These are phyloP conservation scores for Skeletonema potamos DNA, from an alignment of 108 stramenopile species.

Conservation along the genomic window DNA sequence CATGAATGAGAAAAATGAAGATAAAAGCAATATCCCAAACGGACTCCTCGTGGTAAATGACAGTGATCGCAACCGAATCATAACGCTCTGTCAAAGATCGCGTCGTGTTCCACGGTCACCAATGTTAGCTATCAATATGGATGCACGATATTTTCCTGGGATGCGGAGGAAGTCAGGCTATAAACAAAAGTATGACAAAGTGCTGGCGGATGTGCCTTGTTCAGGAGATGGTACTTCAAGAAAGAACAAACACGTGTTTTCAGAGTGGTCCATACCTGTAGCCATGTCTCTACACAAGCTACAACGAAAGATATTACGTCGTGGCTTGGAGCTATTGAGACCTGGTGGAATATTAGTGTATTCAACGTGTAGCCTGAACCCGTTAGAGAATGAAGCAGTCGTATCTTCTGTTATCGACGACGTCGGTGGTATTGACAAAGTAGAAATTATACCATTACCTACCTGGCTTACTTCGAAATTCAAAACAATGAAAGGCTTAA, in stretches of 20 bases:
- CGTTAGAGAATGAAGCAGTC: slow-evolving; percentile 97
- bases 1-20: background rate
- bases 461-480: background rate
- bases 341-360: slow-evolving; percentile 90
- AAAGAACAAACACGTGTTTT: slow-evolving; percentile 86
- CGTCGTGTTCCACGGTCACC: slow-evolving; percentile 51
- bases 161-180: slow-evolving; percentile 11
- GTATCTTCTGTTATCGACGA: slow-evolving; percentile 53
- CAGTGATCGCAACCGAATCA: slow-evolving; percentile 79
- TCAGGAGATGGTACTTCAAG: slow-evolving; percentile 94
- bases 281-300: slow-evolving; percentile 63
- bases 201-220: slow-evolving; percentile 96
- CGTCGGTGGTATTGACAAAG: slow-evolving; percentile 1
- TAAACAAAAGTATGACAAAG: slow-evolving; percentile 77
- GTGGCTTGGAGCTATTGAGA: slow-evolving; percentile 55
- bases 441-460: slow-evolving; percentile 7
- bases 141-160: slow-evolving; percentile 81
- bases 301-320: slow-evolving; percentile 73
- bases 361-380: slow-evolving; percentile 93
- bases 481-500: slow-evolving; percentile 1
- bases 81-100: slow-evolving; percentile 90
- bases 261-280: slow-evolving; percentile 49
- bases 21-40: slow-evolving; percentile 34
- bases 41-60: slow-evolving; percentile 96
- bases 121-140: slow-evolving; percentile 18